Evolutionary conservation across 2,329 filamentous ascomycete species (phyloP).

Genomic region (Arthroderma sp.): DNA sequence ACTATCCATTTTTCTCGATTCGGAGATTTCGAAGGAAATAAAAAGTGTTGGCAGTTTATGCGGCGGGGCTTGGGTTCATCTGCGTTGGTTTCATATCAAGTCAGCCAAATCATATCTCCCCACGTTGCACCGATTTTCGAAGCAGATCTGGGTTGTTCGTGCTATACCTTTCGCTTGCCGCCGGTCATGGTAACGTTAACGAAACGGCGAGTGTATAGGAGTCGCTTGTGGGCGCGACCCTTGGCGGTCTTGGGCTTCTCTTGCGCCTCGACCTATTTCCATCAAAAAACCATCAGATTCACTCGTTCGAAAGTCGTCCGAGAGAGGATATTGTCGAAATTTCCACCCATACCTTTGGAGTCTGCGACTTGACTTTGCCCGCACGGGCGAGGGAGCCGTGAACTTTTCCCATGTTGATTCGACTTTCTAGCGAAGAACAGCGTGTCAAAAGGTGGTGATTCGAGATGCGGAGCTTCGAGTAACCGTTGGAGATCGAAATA

Average conservation of each 20-base stretch:
- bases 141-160: slow-evolving; percentile 2
- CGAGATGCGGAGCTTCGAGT: no score
- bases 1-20: no score
- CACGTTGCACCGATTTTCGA: neutral
- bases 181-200: slow-evolving; percentile 95
- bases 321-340: slow-evolving; percentile 10
- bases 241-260: slow-evolving; percentile 97
- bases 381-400: slow-evolving; percentile 80
- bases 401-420: slow-evolving; percentile 70
- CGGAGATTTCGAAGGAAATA: no score
- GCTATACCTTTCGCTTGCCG: slow-evolving; percentile 89
- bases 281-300: neutral
- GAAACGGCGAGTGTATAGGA: slow-evolving; percentile 93
- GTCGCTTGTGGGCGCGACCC: slow-evolving; percentile 94
- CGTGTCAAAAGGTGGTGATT: no score
- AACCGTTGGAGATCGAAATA: no score
- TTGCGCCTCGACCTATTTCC: slow-evolving; percentile 61
- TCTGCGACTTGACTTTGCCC: slow-evolving; percentile 93
- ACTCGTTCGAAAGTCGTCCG: neutral
- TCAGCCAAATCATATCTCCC: neutral
- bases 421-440: no score
- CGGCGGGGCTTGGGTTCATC: slow-evolving; percentile 80
- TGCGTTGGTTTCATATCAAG: slow-evolving; percentile 18
- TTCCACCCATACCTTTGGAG: slow-evolving; percentile 20
- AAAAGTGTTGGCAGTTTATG: slow-evolving; percentile 34